Evolutionary conservation across 805 yeast genomes (phyloP), one percentile per base, ranked within the genome.

Genomic region (Saccharomycopsis oosterbeekiorum): DNA sequence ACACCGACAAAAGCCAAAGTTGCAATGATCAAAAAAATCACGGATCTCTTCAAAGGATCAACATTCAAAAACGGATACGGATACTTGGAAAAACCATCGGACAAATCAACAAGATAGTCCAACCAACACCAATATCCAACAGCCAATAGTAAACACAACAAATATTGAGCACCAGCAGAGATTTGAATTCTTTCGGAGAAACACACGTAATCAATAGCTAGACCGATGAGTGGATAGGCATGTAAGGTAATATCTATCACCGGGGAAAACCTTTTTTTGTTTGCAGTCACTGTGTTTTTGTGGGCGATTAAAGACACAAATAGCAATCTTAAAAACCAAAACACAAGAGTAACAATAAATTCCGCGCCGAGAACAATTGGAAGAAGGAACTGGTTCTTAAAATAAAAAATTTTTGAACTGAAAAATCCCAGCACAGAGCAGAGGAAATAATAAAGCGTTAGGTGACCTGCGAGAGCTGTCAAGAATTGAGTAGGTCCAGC

Each of bases 401-500:
- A 36, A 8, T 60, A 47, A 64, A 36, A 56, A 5, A 37, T 12
- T 4, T 57, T 56, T 4, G 12, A 19, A 6, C 21, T n/a, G 11
- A 57, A 41, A n/a, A 26, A 29, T n/a, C 55, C 51, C 8, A 29
- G 6, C 11, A 57, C 19, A 14, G 60, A 41, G 21, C 54, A 21
- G 14, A 67, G 53, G 61, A 75, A 77, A 62, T 78, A 77, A 55
- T 78, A 60, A 10, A 82, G 0, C 1, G 88, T 79, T 17, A 79
- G 67, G 1, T 71, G 67, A 37, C 85, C 75, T 10, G 86, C 79
- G 17, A 86, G 68, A 67, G 85, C 86, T 2, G 94, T 87, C 58
- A 87, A 74, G 69, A 87, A 87, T 68, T 87, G 93, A 72, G 79
- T 79, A 62, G 81, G 87, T 1, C 93, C 93, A 0, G 58, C 58